Conservation (phyloP, 148 eudicot genomes). For the Chenopodium suecicum region DNA sequence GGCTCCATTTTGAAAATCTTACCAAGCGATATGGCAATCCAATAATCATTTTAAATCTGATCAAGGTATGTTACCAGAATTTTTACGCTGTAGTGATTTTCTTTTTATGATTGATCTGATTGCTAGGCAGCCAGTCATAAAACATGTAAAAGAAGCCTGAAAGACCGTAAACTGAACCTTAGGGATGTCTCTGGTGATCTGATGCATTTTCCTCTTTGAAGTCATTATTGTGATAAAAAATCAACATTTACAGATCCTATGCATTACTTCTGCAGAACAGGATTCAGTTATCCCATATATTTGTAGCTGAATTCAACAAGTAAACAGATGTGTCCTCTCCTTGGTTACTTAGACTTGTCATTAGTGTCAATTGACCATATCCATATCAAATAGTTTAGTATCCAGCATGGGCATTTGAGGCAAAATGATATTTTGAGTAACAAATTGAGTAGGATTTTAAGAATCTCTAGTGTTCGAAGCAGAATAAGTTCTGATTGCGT, state of each 20-base stretch:
- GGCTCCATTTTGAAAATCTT: conserved; percentile 92
- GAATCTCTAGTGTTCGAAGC: neutral
- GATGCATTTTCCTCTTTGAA: neutral
- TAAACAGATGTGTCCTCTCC: neutral
- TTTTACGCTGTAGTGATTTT: neutral
- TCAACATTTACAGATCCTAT: neutral
- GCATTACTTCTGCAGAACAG: neutral
- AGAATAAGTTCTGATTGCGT: neutral
- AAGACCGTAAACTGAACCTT: neutral
- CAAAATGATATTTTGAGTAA: neutral
- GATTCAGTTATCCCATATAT: neutral
- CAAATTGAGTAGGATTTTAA: neutral
- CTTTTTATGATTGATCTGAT: neutral
- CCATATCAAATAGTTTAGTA: neutral
- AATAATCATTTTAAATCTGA: conserved; percentile 84
- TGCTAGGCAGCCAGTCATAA: neutral
- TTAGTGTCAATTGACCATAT: neutral
- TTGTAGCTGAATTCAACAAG: neutral
- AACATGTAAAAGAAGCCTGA: neutral
- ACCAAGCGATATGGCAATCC: conserved; percentile 89
- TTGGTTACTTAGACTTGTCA: neutral
- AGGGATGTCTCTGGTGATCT: neutral
- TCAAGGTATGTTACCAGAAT: conserved; percentile 53
- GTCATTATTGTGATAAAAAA: neutral
- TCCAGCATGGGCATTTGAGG: neutral